Percentiles rank a stretch among this genome's conserved stretches.
Evolutionary conservation across 2,329 filamentous ascomycete species (phyloP).

Genomic region (Botrytis deweyae): DNA sequence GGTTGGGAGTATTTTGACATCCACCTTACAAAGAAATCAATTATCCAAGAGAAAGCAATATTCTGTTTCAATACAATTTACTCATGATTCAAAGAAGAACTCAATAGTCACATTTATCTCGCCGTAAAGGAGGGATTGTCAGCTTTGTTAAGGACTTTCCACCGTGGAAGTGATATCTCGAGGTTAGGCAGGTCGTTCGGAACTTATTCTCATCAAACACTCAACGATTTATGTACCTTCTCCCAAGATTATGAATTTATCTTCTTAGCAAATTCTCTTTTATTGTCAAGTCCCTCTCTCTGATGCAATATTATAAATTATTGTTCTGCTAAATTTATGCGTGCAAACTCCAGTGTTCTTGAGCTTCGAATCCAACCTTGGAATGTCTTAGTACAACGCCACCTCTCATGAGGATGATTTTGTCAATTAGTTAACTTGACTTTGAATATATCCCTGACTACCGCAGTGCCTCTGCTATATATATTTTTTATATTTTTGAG

Average conservation of each 20-base stretch:
- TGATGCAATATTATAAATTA: background rate
- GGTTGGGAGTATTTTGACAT: too few species aligned
- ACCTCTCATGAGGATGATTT: background rate
- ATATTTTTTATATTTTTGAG: accelerated
- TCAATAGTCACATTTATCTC: background rate
- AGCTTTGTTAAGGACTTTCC: background rate
- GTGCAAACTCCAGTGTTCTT: background rate
- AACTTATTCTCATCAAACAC: background rate
- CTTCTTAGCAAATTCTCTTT: background rate
- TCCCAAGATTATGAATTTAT: background rate
- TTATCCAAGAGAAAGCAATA: too few species aligned
- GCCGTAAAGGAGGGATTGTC: background rate
- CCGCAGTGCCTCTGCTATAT: background rate
- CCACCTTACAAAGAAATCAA: too few species aligned
- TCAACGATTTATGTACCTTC: background rate
- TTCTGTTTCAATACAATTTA: too few species aligned
- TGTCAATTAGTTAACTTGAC: accelerated
- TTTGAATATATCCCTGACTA: background rate
- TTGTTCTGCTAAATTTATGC: background rate
- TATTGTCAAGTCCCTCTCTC: background rate
- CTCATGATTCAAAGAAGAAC: background rate
- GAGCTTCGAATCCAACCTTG: background rate
- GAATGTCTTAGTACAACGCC: background rate
- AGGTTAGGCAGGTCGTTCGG: background rate
- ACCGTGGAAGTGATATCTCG: background rate